Evolutionary conservation across 2,329 filamentous ascomycete genomes (phyloP), one percentile per base, ranked within the genome.

Genomic region (Neoarthrinium moseri): DNA sequence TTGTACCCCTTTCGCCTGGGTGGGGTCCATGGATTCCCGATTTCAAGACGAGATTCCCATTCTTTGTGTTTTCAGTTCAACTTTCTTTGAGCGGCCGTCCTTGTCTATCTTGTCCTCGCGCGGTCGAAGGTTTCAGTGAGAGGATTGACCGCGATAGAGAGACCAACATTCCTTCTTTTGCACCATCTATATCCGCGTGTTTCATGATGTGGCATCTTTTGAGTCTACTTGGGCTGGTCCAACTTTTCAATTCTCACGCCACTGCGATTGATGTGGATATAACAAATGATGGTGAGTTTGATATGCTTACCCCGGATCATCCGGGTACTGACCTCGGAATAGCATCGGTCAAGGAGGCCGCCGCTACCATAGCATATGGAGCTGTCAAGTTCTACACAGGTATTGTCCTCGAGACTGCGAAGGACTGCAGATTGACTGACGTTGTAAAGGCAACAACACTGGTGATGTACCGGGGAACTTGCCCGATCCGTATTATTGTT

Each of bases 401-500:
- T 39, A 35, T 18, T 5, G 27, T 6, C 20, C 26, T 17, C n/a
- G 30, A 11, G 2, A 8, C 10, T 8, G 5, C 26, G 3, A 27
- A 10, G 26, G 18, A 12, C 18, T 12, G 7, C 12, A 13, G 6
- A 15, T 17, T 10, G 6, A 18, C 37, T 46, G 11, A 46, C 23
- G 11, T 8, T 3, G 7, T 8, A 11, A 11, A 47, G 79, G 79
- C 47, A 81, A 82, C 63, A 75, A 78, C 54, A 80, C 79, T 0
- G 79, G 79, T 45, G 78, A 82, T 53, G 68, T 68, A 0, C 74
- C 80, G 2, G 79, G 79, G 20, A 82, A 82, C 61, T 60, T 83
- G 33, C 79, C 79, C 8, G 70, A 73, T 43, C 78, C 78, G 13
- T 86, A 85, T 56, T 88, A 84, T 62, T 90, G 86, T 68, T 7